These are phyloP conservation scores for Anthostomella pinea DNA, from an alignment of 2,329 filamentous ascomycete species.

Conservation along the genomic window DNA sequence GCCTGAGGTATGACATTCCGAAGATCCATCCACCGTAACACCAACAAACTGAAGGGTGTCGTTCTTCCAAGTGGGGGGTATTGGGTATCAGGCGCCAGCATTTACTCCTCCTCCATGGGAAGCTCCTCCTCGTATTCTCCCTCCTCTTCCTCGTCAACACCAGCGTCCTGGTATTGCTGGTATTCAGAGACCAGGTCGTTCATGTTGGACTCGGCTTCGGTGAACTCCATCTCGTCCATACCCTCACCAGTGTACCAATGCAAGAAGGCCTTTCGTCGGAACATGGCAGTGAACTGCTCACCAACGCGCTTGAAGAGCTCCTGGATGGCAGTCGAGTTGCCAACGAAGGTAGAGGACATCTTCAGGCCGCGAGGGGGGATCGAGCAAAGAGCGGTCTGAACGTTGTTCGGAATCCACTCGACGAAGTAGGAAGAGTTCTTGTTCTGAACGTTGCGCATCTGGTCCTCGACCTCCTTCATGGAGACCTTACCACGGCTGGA, in stretches of 20 bases:
- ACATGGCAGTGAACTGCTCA: conserved; percentile 99
- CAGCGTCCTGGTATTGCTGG: conserved; percentile 99
- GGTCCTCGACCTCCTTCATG: conserved; percentile 99
- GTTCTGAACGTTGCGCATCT: conserved; percentile 99
- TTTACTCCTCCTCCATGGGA: conserved; percentile 67
- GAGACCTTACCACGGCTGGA: conserved; percentile 92
- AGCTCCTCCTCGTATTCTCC: conserved; percentile 90
- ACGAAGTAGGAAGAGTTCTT: conserved; percentile 99
- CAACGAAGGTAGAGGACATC: conserved; percentile 99
- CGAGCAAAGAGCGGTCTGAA: conserved; percentile 98
- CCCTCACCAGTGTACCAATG: conserved; percentile 99
- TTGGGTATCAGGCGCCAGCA: conserved; percentile 4
- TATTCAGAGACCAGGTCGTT: conserved; percentile 99
- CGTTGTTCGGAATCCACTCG: conserved; percentile 99
- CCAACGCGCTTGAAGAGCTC: conserved; percentile 99
- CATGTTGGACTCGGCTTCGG: conserved; percentile 99
- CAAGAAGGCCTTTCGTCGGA: conserved; percentile 99
- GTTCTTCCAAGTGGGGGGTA: conserved; percentile 18
- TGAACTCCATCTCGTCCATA: conserved; percentile 99
- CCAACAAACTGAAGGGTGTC: conserved; percentile 14
- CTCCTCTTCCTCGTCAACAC: conserved; percentile 95
- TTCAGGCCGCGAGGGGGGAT: conserved; percentile 96
- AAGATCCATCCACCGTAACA: conserved; percentile 13
- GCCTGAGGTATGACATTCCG: conserved; percentile 11
- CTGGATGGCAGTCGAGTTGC: conserved; percentile 99